Conservation (phyloP, 176 grass and related monocot species). For the Aegilops bicornis region DNA sequence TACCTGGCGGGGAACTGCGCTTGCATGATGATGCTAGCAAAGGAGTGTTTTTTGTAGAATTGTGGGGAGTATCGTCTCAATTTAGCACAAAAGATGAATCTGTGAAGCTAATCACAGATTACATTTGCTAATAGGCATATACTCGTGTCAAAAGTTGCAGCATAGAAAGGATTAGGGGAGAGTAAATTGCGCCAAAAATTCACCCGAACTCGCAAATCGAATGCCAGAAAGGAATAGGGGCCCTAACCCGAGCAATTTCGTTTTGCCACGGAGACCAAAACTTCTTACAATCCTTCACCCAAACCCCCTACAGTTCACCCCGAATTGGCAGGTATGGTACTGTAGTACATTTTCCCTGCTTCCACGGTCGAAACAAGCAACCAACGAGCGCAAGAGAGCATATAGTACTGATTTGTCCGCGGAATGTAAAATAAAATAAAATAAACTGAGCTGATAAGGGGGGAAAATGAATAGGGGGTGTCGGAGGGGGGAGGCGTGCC, state of each 20-base stretch:
- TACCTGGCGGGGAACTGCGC: background rate
- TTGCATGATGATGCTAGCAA: background rate
- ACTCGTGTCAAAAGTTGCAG: background rate
- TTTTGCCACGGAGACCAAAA: background rate
- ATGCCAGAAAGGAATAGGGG: background rate
- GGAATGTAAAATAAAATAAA: background rate
- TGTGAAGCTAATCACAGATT: background rate
- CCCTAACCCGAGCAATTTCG: background rate
- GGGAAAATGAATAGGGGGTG: background rate
- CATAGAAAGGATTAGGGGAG: background rate
- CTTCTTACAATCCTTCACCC: background rate
- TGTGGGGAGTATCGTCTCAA: background rate
- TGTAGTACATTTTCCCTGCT: background rate
- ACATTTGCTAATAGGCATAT: background rate
- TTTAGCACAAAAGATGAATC: background rate
- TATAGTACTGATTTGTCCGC: background rate
- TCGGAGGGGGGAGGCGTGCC: slow-evolving; percentile 4
- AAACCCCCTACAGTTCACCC: too few species aligned
- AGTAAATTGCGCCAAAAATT: background rate
- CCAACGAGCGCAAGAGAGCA: background rate
- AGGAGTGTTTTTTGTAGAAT: background rate
- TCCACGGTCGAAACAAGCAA: background rate
- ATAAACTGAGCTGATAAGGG: background rate
- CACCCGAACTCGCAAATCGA: background rate
- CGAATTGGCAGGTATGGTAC: background rate